Evolutionary conservation across 495 filamentous ascomycete species (phyloP), one percentile per base, ranked within the genome.

Genomic region (Tirmania nivea): DNA sequence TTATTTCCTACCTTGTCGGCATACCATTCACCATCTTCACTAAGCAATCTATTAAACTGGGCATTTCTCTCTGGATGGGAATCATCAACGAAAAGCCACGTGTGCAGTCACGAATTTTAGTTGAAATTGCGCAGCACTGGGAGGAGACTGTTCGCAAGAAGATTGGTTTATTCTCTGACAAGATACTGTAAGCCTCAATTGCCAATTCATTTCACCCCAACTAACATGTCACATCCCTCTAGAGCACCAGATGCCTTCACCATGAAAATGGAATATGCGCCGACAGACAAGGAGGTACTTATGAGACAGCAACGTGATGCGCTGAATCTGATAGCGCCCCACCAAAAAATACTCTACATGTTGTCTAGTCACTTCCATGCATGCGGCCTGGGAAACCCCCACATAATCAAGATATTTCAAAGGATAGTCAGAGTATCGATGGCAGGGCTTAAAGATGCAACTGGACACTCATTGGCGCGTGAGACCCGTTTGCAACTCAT

Each of bases 21-120:
- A 84, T 96, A 56, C 92, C 92, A 2, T 99, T 96, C 69, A 73
- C 74, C 34, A 76, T 90, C 20, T 96, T 99, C 65, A 88, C 82
- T 5, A 94, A 92, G 66, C 85, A 93, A 63, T 84, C 85, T 14
- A 90, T 99, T 63, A 92, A 94, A 60, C 78, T 94, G 9, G 92
- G 92, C 16, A 80, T 96, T 34, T 94, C 88, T 16, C 74, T 96
- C 9, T 99, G 92, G 92, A 76, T 94, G 47, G 86, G 88, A 31
- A 81, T 95, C 8, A 95, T 96, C 59, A 88, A 96, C 63, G 92
- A 96, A 62, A 96, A 94, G 61, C 87, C 89, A 14, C 74, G 73
- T 49, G 77, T 93, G 68, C 84, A 94, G 63, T 71, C 88, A 1
- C 79, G 83, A 48, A 76, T 99, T 49, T 63, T 96, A 20, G 75